Percentiles rank a stretch among this genome's conserved stretches.
Evolutionary conservation across 768 basidiomycete genomes (phyloP).

Genomic region (Pulveroboletus ravenelii): DNA sequence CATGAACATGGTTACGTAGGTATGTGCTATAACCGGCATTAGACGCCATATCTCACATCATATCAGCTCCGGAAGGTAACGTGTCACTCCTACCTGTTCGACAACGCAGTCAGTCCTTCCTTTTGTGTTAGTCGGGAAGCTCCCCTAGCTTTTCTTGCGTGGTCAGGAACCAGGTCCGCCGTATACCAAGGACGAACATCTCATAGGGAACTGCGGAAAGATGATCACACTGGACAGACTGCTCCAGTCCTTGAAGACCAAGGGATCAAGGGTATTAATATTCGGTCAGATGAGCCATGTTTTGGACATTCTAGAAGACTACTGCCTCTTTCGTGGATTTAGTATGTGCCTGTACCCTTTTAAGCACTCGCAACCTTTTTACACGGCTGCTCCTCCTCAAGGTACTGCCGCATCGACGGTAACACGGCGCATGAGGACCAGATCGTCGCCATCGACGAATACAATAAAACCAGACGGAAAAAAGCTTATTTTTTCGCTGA

Average conservation of each 20-base stretch:
- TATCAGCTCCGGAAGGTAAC: constrained; percentile 71
- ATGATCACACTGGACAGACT: constrained; percentile 98
- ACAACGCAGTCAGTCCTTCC: constrained; percentile 63
- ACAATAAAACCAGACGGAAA: constrained; percentile 89
- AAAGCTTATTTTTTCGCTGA: constrained; percentile 93
- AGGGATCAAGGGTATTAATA: constrained; percentile 90
- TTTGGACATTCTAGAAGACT: constrained; percentile 92
- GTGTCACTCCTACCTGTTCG: constrained; percentile 88
- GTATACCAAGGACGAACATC: constrained; percentile 96
- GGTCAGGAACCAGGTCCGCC: constrained; percentile 91
- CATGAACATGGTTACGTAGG: constrained; percentile 99
- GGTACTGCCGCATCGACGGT: constrained; percentile 96
- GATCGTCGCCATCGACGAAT: constrained; percentile 93
- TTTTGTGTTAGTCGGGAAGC: background rate
- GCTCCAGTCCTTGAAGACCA: constrained; percentile 77
- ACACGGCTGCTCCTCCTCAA: constrained; percentile 34
- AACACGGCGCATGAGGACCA: constrained; percentile 95
- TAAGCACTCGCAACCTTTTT: background rate
- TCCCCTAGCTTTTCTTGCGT: background rate
- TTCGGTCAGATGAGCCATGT: constrained; percentile 99
- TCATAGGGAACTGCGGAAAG: constrained; percentile 91
- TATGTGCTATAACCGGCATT: constrained; percentile 26
- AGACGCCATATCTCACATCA: background rate
- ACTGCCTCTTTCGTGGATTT: constrained; percentile 85
- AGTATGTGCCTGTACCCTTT: constrained; percentile 46